Percentiles rank a stretch among this genome's conserved stretches.
These are phyloP conservation scores for Nakazawaea pomicola DNA, from an alignment of 805 yeast genomes.

Conservation along the genomic window DNA sequence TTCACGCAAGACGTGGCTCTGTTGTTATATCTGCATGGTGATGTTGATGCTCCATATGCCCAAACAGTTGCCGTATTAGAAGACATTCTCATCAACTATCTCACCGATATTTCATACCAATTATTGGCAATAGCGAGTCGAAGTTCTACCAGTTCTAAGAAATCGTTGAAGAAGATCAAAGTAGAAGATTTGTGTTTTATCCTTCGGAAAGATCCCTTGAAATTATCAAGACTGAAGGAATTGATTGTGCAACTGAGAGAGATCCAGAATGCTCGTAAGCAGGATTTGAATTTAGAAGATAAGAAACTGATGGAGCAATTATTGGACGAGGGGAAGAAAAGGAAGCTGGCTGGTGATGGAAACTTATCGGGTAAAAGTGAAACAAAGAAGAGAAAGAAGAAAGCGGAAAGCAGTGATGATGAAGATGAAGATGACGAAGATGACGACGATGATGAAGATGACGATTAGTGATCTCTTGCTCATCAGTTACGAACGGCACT, in stretches of 20 bases:
- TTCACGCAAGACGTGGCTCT: conserved; percentile 45
- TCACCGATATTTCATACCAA: conserved; percentile 43
- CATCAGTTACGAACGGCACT: too few species aligned
- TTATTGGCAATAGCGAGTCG: conserved; percentile 1
- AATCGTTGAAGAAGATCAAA: conserved; percentile 59
- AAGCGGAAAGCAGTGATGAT: conserved; percentile 2
- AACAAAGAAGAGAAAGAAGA: background rate
- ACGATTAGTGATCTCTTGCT: too few species aligned
- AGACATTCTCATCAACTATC: conserved; percentile 60
- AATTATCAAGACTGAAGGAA: conserved; percentile 67
- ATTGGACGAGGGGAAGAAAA: conserved; percentile 3
- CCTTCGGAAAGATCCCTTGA: conserved; percentile 57
- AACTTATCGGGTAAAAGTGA: too few species aligned
- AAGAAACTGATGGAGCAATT: background rate
- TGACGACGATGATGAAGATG: conserved; percentile 8
- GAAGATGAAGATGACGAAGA: conserved; percentile 11
- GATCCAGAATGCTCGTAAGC: conserved; percentile 61
- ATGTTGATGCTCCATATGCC: conserved; percentile 58
- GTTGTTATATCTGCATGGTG: conserved; percentile 68
- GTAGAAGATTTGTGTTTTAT: conserved; percentile 74
- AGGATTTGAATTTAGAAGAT: conserved; percentile 18
- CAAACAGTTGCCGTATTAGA: conserved; percentile 65
- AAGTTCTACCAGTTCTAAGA: background rate
- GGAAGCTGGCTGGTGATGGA: conserved; percentile 9
- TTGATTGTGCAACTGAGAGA: conserved; percentile 53